Base-by-base conservation (phyloP, 495 filamentous ascomycete species). In the Venustampulla echinocandica region DNA sequence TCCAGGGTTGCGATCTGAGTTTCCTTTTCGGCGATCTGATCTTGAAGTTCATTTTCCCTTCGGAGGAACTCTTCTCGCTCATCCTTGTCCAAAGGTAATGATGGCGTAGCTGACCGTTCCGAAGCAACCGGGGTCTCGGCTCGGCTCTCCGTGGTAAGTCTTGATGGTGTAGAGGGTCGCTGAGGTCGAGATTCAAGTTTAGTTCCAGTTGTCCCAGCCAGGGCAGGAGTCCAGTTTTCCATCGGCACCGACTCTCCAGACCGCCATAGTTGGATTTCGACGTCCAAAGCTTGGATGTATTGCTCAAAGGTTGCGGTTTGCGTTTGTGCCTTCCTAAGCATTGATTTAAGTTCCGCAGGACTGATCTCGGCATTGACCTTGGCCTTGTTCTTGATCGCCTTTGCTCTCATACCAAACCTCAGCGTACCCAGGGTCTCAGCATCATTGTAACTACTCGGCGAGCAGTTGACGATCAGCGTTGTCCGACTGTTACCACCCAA, bases 381-480 rank as follows among this genome's bases (percentile, higher is more conserved):
- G 60, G 92, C 92, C 73, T 96, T 97, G 69, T 98, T 97, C 82
- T 98, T 96, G 67, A 98, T 98, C 0, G 89, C 82, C 74, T 98
- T 98, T 32, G 92, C 92, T 56, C 92, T 75, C 63, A 95, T 90
- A 74, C 92, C 92, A 63, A 98, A 98, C 22, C 90, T 79, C 36
- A 98, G 70, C 7, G 92, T 98, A 25, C 88, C 87, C 39, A 98
- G 65, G 0, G 92, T 98, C 71, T 98, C 92, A 42, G 81, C 81
- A 67, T 95, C 92, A 66, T 98, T 98, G 69, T 97, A 98, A 58
- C 88, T 95, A 64, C 87, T 94, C 1, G 92, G 92, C 20, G 93
- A 97, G 63, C 90, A 96, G 64, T 97, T 97, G 71, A 98, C 90
- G 56, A 98, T 97, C 44, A 98, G 71, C 0, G 93, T 97, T 18